Evolutionary conservation across 139 green algal genomes (phyloP).

Genomic region (Auxenochlorella pyrenoidosa): DNA sequence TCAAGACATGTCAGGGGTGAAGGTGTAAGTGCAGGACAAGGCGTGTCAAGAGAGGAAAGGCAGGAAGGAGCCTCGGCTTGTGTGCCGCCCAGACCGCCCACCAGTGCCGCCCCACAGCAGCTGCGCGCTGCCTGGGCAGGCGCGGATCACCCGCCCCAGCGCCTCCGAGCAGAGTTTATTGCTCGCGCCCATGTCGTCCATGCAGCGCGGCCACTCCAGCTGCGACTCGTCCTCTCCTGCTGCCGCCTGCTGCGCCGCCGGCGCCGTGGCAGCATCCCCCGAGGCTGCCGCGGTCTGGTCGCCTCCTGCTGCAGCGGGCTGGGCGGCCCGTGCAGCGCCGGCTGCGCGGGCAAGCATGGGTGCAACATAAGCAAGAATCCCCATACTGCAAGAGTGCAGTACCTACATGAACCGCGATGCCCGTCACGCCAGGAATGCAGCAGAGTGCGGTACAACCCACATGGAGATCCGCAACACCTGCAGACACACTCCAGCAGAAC

Average conservation of each 20-base stretch:
- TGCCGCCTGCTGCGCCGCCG: not conserved
- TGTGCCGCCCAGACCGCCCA: not conserved
- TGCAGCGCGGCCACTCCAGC: constrained; percentile 46
- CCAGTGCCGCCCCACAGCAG: constrained; percentile 30
- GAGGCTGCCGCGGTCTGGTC: not conserved
- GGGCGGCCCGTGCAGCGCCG: too few species aligned
- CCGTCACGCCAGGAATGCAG: too few species aligned
- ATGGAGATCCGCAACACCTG: too few species aligned
- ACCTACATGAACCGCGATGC: too few species aligned
- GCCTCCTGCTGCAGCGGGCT: not conserved
- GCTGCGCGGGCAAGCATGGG: too few species aligned
- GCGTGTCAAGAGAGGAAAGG: constrained; percentile 27
- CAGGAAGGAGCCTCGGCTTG: constrained; percentile 1
- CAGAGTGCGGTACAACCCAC: too few species aligned
- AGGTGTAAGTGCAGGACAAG: too few species aligned
- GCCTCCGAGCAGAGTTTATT: constrained; percentile 48
- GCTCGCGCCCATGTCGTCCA: constrained; percentile 48
- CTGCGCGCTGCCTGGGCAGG: constrained; percentile 12
- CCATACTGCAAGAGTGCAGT: too few species aligned
- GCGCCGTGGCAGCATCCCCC: not conserved
- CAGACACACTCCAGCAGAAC: too few species aligned
- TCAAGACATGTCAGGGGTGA: too few species aligned
- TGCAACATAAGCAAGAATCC: too few species aligned
- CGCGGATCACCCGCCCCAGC: constrained; percentile 32
- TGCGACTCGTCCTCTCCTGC: not conserved